Evolutionary conservation across 1,284 basidiomycete genomes (phyloP), one percentile per base, ranked within the genome.

Genomic region (Ceratobasidium papillatum): DNA sequence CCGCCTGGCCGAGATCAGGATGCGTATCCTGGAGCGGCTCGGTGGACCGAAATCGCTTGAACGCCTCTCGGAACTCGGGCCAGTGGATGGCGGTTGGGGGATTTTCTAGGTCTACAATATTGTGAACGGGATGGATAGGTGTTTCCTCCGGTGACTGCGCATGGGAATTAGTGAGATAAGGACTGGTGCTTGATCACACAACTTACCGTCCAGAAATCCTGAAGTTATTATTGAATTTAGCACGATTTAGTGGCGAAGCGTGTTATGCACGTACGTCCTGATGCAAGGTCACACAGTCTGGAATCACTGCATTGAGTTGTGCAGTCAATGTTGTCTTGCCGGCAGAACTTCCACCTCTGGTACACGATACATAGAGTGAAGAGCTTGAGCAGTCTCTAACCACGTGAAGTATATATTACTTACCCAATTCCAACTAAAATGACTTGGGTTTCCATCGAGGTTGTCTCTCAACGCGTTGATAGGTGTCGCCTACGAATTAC

Each of bases 321-420:
- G 98, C 98, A 27, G 95, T 94, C 19, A 99, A 87, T 0, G 95
- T 94, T 0, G 96, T 97, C 86, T 99, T 99, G 52, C 96, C 96
- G 0, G 93, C 94, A 79, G 91, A 94, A 12, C 92, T 90, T 32
- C 91, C 91, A 30, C 92, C 92, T 47, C 92, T 94, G 45, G 19
- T 19, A n/a, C 45, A 47, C 19, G 19, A 4, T 41, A 41, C 38
- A 41, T 41, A 47, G 7, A 47, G 19, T 47, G 3, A 47, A 11
- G 45, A 4, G 19, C 45, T 47, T 47, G 19, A 47, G 9, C 32
- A 17, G 27, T 11, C n/a, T n/a, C n/a, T n/a, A n/a, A n/a, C n/a
- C n/a, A n/a, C n/a, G n/a, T n/a, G n/a, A n/a, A n/a, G n/a, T n/a
- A n/a, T 56, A 41, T 12, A 34, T 14, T 17, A 41, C 58, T 7